A percentile compares a stretch with the other conserved stretches of the same genome.
Evolutionary conservation across 306 rosid species (phyloP).

Genomic region (Gynostemma pentaphyllum): DNA sequence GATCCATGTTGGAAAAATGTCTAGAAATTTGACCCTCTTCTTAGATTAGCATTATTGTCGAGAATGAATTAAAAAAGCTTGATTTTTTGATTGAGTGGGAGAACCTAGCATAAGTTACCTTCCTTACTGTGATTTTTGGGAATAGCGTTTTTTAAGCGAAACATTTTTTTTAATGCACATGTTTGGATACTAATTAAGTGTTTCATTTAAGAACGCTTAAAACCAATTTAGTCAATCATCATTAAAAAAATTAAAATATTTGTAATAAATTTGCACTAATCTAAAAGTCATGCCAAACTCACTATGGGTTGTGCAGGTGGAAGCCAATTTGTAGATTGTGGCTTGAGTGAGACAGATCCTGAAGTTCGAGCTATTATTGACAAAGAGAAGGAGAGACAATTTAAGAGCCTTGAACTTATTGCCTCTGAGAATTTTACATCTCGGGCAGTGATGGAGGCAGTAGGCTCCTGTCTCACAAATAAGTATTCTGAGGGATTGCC

Average conservation of each 20-base stretch:
- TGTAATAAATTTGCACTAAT: too few relatives aligned
- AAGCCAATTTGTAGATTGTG: conserved; percentile 47
- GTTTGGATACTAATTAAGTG: too few relatives aligned
- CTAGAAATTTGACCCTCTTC: not conserved
- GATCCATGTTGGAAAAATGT: not conserved
- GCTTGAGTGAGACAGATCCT: conserved; percentile 75
- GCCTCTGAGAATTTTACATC: conserved; percentile 94
- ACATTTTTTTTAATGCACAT: too few relatives aligned
- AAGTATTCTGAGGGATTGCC: conserved; percentile 95
- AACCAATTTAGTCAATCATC: too few relatives aligned
- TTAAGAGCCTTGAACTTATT: conserved; percentile 90
- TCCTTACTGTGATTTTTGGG: not conserved
- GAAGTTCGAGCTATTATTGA: conserved; percentile 52
- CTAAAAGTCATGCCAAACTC: too few relatives aligned
- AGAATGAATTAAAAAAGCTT: not conserved
- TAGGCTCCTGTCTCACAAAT: conserved; percentile 92
- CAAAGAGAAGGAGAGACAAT: conserved; percentile 75
- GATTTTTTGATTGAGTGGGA: not conserved
- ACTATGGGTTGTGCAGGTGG: too few relatives aligned
- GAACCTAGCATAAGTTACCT: not conserved
- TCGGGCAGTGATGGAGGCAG: conserved; percentile 97
- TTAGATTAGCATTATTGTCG: not conserved
- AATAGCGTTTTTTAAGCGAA: too few relatives aligned
- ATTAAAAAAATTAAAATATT: too few relatives aligned
- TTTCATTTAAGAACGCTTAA: too few relatives aligned